Conservation (phyloP, 202 grass and related monocot genomes). For the Carex sylvatica region DNA sequence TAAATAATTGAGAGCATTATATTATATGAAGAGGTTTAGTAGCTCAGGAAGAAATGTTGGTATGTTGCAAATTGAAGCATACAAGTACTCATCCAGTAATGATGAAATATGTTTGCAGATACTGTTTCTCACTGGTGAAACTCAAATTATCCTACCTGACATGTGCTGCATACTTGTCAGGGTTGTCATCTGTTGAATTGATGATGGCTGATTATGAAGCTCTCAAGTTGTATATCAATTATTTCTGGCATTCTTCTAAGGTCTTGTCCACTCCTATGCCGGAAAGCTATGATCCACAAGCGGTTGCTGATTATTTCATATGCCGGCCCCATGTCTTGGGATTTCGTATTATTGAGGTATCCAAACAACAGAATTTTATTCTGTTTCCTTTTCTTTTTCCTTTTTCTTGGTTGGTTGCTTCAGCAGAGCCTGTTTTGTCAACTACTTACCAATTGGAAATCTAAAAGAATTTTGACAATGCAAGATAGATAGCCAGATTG, state of each 20-base stretch:
- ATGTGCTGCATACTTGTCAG: conserved; percentile 29
- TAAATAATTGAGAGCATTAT: not conserved
- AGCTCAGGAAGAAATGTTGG: not conserved
- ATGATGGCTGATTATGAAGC: conserved; percentile 79
- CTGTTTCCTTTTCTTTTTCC: not conserved
- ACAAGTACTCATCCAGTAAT: conserved; percentile 6
- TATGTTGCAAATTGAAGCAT: not conserved
- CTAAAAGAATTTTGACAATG: not conserved
- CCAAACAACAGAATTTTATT: not conserved
- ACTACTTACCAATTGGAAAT: not conserved
- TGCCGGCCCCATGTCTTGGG: conserved; percentile 78
- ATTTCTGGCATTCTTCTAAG: conserved; percentile 33
- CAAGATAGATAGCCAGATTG: not conserved
- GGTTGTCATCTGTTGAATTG: conserved; percentile 69
- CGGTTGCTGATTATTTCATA: conserved; percentile 59
- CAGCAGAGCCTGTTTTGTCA: conserved; percentile 9
- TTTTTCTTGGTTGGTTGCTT: not conserved
- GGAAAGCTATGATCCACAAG: conserved; percentile 69
- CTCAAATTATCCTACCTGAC: not conserved
- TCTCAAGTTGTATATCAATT: conserved; percentile 62
- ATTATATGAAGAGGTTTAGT: not conserved
- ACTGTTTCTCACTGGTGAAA: not conserved
- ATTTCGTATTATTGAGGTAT: conserved; percentile 63
- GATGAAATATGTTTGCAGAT: conserved; percentile 1
- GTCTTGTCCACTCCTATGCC: conserved; percentile 62